phyloP scores from a whole-genome alignment of 2,329 filamentous ascomycete genomes.

The Pyrenochaeta sp. region DNA sequence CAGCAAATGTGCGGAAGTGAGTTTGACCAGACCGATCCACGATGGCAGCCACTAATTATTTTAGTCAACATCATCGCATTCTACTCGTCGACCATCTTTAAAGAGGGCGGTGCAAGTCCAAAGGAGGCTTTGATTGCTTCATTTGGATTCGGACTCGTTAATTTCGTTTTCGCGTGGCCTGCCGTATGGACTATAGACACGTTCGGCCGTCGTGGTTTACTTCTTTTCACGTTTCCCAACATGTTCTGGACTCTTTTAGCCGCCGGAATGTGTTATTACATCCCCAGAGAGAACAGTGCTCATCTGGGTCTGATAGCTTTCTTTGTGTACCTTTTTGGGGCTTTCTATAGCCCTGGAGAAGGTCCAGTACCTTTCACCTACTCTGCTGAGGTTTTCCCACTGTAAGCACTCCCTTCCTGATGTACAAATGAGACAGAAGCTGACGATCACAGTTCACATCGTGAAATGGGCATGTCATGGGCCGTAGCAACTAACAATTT shows the following conservation, averaged over 20 bases:
- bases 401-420: no score
- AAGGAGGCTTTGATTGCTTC: conserved; percentile 60
- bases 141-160: conserved; percentile 65
- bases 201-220: conserved; percentile 59
- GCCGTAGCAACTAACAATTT: conserved; percentile 71
- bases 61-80: conserved; percentile 60
- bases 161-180: conserved; percentile 66
- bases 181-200: conserved; percentile 64
- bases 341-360: conserved; percentile 49
- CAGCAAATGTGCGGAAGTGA: conserved; percentile 45
- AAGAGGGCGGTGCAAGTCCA: conserved; percentile 53
- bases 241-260: conserved; percentile 59
- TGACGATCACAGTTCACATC: no score
- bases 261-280: conserved; percentile 61
- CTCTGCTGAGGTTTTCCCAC: conserved; percentile 69
- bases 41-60: no score
- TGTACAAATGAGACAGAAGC: no score
- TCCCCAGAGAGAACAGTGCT: conserved; percentile 50
- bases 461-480: conserved; percentile 75
- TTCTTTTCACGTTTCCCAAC: conserved; percentile 58
- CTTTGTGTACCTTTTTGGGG: conserved; percentile 65
- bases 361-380: conserved; percentile 57
- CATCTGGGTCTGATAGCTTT: conserved; percentile 61
- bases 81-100: conserved; percentile 60
- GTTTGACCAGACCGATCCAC: no score